A percentile compares a stretch with the other conserved stretches of the same genome.
Conservation (phyloP, 208 protist genomes). For the Novymonas esmeraldas region DNA sequence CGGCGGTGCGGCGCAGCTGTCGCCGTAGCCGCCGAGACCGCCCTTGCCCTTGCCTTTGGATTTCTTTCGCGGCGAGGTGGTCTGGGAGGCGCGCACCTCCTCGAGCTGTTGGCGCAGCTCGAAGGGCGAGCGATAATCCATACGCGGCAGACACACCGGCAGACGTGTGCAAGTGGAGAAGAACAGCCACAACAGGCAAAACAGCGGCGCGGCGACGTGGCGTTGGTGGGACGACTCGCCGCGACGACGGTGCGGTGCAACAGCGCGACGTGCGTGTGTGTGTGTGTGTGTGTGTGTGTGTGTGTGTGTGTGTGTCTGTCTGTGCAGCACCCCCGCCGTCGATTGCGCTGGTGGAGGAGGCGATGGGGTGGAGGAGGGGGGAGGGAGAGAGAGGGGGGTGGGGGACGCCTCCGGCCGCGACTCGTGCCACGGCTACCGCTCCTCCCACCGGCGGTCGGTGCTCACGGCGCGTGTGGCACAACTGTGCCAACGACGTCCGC, state of each 20-base stretch:
- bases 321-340: neutral
- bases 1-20: conserved; percentile 11
- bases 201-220: too few relatives aligned
- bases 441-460: too few relatives aligned
- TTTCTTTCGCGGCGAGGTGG: conserved; percentile 22
- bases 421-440: too few relatives aligned
- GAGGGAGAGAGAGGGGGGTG: too few relatives aligned
- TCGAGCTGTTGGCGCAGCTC: conserved; percentile 86
- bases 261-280: neutral
- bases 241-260: too few relatives aligned
- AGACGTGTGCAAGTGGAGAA: neutral
- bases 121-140: conserved; percentile 89
- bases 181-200: too few relatives aligned
- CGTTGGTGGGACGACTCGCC: too few relatives aligned
- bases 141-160: conserved; percentile 15
- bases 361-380: too few relatives aligned
- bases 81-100: conserved; percentile 39
- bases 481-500: too few relatives aligned
- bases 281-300: neutral
- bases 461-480: too few relatives aligned
- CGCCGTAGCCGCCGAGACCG: neutral
- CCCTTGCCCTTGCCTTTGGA: conserved; percentile 28
- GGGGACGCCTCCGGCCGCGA: too few relatives aligned
- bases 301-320: neutral
- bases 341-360: too few relatives aligned